phyloP scores from a whole-genome alignment of 192 early-diverging fungal genomes.

The Backusella parvicylindrica region DNA sequence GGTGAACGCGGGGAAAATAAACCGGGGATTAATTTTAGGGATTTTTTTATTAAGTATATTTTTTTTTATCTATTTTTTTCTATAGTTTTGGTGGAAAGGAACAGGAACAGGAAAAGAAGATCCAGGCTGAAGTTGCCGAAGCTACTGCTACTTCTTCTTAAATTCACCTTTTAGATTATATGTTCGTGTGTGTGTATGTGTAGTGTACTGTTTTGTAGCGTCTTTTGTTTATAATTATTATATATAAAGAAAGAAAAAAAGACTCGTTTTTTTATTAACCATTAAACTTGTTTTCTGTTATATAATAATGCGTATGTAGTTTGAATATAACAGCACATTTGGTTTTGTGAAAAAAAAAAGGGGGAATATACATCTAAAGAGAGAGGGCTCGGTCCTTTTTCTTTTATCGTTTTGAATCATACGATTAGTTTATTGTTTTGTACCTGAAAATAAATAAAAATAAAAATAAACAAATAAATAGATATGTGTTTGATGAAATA shows the following conservation, averaged over 20 bases:
- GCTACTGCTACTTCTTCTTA: not conserved
- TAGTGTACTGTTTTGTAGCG: not conserved
- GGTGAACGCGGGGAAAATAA: not conserved
- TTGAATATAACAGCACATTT: not conserved
- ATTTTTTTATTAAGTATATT: not conserved
- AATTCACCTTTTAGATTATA: not conserved
- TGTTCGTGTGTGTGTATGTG: not conserved
- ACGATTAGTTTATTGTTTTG: not conserved
- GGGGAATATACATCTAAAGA: not conserved
- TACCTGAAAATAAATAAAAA: not conserved
- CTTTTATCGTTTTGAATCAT: not conserved
- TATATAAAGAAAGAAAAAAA: not conserved
- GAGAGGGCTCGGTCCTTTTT: not conserved
- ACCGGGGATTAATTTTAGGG: not conserved
- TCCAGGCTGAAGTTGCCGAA: not conserved
- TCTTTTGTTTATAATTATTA: not conserved
- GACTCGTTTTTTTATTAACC: not conserved
- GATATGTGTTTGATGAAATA: not conserved
- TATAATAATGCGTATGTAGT: not conserved
- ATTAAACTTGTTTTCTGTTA: not conserved
- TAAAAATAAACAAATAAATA: not conserved
- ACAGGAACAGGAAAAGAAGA: constrained; percentile 1
- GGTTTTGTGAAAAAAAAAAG: not conserved
- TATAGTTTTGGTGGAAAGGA: constrained; percentile 41
- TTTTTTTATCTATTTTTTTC: not conserved